A percentile compares a stretch with the other conserved stretches of the same genome.
phyloP scores from a whole-genome alignment of 495 filamentous ascomycete genomes.

The Halenospora varia region DNA sequence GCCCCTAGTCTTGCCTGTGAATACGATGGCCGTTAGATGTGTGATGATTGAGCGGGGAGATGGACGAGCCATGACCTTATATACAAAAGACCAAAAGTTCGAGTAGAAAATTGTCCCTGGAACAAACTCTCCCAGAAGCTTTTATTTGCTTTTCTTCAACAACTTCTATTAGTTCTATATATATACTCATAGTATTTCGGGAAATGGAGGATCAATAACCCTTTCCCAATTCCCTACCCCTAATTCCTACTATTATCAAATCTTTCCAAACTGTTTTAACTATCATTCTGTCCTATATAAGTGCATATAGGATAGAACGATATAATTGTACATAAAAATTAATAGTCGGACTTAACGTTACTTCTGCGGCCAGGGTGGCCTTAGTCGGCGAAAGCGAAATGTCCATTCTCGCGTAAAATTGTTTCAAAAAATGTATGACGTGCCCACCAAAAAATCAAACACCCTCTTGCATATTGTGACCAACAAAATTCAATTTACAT shows the following conservation, averaged over 20 bases:
- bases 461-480: too few relatives aligned
- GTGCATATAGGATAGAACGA: too few relatives aligned
- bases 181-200: background rate
- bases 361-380: too few relatives aligned
- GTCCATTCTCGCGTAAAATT: too few relatives aligned
- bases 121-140: background rate
- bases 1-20: background rate
- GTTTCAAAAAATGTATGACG: too few relatives aligned
- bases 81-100: background rate
- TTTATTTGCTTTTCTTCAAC: background rate
- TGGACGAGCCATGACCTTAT: background rate
- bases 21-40: background rate
- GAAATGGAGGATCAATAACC: background rate
- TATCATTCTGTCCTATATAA: background rate
- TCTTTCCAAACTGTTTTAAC: background rate
- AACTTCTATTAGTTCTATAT: background rate
- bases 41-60: background rate
- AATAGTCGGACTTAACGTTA: too few relatives aligned
- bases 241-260: background rate
- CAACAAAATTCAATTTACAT: too few relatives aligned
- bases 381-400: too few relatives aligned
- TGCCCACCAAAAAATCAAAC: too few relatives aligned
- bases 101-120: conserved; percentile 1
- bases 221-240: background rate
- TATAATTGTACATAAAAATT: too few relatives aligned